Conservation (phyloP, 257 asterid genomes). For the Solanum sparsipilum region DNA sequence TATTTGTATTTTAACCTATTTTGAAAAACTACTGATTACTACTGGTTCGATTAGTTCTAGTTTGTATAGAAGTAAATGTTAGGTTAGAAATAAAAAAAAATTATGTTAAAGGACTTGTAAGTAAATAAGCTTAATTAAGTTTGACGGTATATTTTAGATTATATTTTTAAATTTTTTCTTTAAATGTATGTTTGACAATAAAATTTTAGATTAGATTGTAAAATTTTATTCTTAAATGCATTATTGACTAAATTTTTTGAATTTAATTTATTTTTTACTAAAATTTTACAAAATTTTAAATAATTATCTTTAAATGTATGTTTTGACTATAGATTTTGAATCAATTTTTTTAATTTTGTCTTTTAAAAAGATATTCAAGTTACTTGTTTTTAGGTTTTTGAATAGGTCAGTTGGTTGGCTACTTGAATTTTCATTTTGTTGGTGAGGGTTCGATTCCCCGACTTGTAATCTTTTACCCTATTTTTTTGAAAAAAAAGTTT, state of each 20-base stretch:
- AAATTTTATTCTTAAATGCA: neutral
- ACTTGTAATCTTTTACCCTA: neutral
- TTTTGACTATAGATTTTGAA: neutral
- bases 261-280: neutral
- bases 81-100: neutral
- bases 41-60: neutral
- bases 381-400: neutral
- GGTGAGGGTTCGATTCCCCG: neutral
- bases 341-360: no score
- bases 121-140: neutral
- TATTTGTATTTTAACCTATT: neutral
- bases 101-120: neutral
- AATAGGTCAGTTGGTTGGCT: neutral
- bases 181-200: neutral
- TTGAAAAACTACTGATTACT: neutral
- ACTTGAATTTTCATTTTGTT: neutral
- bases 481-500: no score
- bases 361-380: neutral
- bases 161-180: neutral
- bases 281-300: neutral
- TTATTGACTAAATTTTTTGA: neutral
- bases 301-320: neutral
- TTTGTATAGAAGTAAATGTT: neutral
- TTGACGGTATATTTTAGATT: neutral
- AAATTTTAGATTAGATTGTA: neutral